phyloP scores from a whole-genome alignment of 2,329 filamentous ascomycete genomes.

The Neodidymelliopsis sp. region DNA sequence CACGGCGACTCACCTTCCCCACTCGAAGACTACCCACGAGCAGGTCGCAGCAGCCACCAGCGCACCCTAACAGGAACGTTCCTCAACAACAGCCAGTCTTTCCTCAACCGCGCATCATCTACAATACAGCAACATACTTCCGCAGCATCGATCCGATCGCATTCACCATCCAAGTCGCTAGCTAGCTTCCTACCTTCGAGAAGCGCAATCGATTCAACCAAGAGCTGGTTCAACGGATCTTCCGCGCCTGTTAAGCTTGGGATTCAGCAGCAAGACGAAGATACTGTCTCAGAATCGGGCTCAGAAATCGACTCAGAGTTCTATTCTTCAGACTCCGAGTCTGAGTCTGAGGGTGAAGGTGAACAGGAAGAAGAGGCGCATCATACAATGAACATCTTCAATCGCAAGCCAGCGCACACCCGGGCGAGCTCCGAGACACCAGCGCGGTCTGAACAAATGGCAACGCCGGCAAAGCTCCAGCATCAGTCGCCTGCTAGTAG shows the following conservation, averaged over 20 bases:
- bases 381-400: constrained; percentile 45
- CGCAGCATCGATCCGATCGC: constrained; percentile 46
- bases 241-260: constrained; percentile 59
- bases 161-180: constrained; percentile 48
- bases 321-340: constrained; percentile 29
- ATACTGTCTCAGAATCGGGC: constrained; percentile 36
- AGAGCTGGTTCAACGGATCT: constrained; percentile 62
- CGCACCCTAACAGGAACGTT: constrained; percentile 47
- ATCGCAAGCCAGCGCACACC: constrained; percentile 38
- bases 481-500: constrained; percentile 36
- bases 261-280: constrained; percentile 40
- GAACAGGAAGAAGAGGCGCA: constrained; percentile 30
- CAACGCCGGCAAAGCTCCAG: constrained; percentile 29
- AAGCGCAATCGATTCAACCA: constrained; percentile 41
- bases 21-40: constrained; percentile 34
- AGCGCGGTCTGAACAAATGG: constrained; percentile 23
- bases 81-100: constrained; percentile 43
- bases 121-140: constrained; percentile 50
- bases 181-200: constrained; percentile 51
- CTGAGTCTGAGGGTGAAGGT: constrained; percentile 21
- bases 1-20: constrained; percentile 38
- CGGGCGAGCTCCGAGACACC: constrained; percentile 32
- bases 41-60: constrained; percentile 38
- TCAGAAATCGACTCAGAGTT: constrained; percentile 38
- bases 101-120: constrained; percentile 44